Evolutionary conservation across 2,329 filamentous ascomycete species (phyloP).

Genomic region (Phialophora chinensis): DNA sequence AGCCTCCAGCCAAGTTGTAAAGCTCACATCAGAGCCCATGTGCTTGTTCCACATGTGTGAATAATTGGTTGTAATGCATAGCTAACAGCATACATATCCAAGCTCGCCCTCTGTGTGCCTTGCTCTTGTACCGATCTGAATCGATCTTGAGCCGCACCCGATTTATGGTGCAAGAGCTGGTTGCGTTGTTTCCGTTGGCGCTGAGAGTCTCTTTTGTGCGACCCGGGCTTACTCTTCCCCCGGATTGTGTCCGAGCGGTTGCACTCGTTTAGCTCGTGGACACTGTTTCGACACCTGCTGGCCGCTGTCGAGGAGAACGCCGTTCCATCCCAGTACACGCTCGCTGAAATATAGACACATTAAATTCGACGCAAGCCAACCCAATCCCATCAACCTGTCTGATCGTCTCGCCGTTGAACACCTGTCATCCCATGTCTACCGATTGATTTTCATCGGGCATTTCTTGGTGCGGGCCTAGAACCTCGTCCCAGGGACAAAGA

Average conservation of each 20-base stretch:
- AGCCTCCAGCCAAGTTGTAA: background rate
- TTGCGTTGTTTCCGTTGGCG: background rate
- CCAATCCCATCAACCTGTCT: background rate
- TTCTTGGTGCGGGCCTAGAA: slow-evolving; percentile 40
- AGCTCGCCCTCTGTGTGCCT: slow-evolving; percentile 12
- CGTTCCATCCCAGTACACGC: background rate
- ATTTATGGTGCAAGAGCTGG: background rate
- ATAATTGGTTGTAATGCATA: background rate
- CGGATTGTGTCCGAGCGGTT: background rate
- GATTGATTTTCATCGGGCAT: background rate
- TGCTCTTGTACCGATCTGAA: background rate
- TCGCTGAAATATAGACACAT: background rate
- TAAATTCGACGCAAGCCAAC: background rate
- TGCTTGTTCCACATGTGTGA: background rate
- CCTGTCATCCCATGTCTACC: background rate
- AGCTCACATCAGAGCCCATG: background rate
- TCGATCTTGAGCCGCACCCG: background rate
- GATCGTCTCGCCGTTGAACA: background rate
- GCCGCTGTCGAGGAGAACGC: background rate
- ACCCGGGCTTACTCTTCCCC: background rate
- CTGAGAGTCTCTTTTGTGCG: background rate
- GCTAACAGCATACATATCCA: slow-evolving; percentile 23
- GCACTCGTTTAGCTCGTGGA: background rate
- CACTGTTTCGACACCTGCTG: background rate
- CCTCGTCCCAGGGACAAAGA: slow-evolving; percentile 83